A percentile compares a stretch with the other conserved stretches of the same genome.
These are phyloP conservation scores for Scedosporium boydii DNA, from an alignment of 2,329 filamentous ascomycete species.

Conservation along the genomic window DNA sequence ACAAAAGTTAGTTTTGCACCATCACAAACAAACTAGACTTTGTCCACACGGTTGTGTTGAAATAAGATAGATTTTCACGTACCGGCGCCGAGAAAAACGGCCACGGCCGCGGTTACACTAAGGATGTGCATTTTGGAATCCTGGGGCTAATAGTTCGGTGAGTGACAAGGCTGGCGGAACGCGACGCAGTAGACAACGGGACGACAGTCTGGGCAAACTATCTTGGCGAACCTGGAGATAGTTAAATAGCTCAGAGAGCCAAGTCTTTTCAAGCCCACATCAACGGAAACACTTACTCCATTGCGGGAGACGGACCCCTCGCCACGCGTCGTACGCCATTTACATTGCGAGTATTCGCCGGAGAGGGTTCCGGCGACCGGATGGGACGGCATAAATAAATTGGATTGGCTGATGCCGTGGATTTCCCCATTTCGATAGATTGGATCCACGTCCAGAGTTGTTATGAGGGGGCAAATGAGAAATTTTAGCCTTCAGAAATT, in stretches of 20 bases:
- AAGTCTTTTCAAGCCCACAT: neutral
- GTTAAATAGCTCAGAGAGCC: neutral
- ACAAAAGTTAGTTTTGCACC: too few relatives aligned
- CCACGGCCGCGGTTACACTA: neutral
- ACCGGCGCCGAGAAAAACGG: slow-evolving; percentile 1
- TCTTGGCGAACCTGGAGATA: neutral
- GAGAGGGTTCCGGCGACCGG: neutral
- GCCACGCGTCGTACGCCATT: neutral
- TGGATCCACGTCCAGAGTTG: neutral
- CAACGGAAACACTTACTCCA: neutral
- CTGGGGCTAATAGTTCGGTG: neutral
- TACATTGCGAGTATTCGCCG: neutral
- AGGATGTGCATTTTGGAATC: slow-evolving; percentile 1
- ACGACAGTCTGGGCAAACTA: neutral
- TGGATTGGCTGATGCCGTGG: neutral
- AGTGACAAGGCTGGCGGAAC: neutral
- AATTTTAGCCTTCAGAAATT: neutral
- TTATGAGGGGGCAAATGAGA: neutral
- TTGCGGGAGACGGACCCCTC: neutral
- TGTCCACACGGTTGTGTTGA: neutral
- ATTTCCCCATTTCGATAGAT: neutral
- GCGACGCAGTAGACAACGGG: neutral
- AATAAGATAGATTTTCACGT: neutral
- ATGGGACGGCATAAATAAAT: neutral
- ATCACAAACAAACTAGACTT: too few relatives aligned